phyloP scores from a whole-genome alignment of 495 filamentous ascomycete genomes.

The Chaetomium tenue region DNA sequence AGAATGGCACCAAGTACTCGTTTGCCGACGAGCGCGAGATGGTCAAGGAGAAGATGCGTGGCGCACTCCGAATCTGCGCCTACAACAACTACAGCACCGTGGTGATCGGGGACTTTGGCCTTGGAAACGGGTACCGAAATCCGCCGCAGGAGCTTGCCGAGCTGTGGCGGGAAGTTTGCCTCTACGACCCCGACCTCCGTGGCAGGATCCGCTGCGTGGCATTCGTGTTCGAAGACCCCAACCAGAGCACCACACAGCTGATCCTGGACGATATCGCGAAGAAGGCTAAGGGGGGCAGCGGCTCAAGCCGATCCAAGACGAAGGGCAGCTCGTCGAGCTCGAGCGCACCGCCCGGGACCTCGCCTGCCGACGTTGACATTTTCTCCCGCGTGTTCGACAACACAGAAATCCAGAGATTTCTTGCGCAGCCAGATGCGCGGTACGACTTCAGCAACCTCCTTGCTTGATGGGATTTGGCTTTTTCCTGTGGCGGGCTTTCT shows the following conservation, averaged over 20 bases:
- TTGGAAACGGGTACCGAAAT: constrained; percentile 67
- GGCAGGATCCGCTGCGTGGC: constrained; percentile 66
- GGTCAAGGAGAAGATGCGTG: constrained; percentile 68
- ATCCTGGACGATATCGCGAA: constrained; percentile 51
- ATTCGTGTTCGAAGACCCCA: constrained; percentile 62
- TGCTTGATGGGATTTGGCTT: constrained; percentile 12
- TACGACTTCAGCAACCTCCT: constrained; percentile 47
- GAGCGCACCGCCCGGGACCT: constrained; percentile 22
- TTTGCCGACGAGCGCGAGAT: constrained; percentile 67
- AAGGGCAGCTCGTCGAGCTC: constrained; percentile 30
- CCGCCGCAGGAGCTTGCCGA: constrained; percentile 63
- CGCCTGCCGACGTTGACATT: constrained; percentile 46
- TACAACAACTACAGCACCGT: constrained; percentile 57
- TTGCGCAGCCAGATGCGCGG: constrained; percentile 46
- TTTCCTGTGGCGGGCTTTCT: not conserved
- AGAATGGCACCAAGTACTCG: constrained; percentile 62
- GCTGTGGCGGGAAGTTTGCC: constrained; percentile 66
- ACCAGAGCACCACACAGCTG: constrained; percentile 45
- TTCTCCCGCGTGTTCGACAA: constrained; percentile 44
- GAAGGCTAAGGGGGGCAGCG: constrained; percentile 38
- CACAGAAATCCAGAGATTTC: constrained; percentile 41
- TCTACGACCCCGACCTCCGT: constrained; percentile 63
- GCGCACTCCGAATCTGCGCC: constrained; percentile 64
- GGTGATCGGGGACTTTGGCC: constrained; percentile 68
- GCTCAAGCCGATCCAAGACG: constrained; percentile 37